Conservation (phyloP, 2,329 filamentous ascomycete genomes). For the Xylariales sp. region DNA sequence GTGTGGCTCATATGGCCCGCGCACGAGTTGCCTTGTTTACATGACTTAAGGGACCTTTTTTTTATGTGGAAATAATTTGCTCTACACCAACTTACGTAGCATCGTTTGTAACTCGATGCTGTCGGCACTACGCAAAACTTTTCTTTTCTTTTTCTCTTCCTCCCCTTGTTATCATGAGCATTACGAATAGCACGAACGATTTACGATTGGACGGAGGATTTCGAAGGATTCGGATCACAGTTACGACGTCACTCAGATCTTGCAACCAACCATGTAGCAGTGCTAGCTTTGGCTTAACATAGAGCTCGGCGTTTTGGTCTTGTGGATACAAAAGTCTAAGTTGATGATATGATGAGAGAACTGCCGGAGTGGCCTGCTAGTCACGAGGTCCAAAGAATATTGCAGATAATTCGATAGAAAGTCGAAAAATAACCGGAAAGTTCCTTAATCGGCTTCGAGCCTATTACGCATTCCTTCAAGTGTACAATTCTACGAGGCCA, state of each 20-base stretch:
- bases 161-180: constrained; percentile 39
- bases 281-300: constrained; percentile 44
- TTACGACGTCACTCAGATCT: constrained; percentile 46
- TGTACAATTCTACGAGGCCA: not conserved
- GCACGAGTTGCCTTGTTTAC: constrained; percentile 18
- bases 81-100: constrained; percentile 15
- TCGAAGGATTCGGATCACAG: constrained; percentile 44
- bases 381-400: constrained; percentile 28
- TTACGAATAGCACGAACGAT: constrained; percentile 46
- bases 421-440: constrained; percentile 30
- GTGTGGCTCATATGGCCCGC: constrained; percentile 19
- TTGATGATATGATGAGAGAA: constrained; percentile 42
- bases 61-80: constrained; percentile 30
- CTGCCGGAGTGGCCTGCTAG: constrained; percentile 27
- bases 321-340: constrained; percentile 40
- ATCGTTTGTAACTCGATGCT: constrained; percentile 20
- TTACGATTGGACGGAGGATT: constrained; percentile 29
- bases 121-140: constrained; percentile 18
- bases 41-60: constrained; percentile 3
- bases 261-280: constrained; percentile 41
- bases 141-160: constrained; percentile 35
- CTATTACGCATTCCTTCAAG: not conserved
- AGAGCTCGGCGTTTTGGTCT: constrained; percentile 47
- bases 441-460: not conserved
- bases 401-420: constrained; percentile 41